Evolutionary conservation across 2,329 filamentous ascomycete species (phyloP).

Genomic region (Aspergillus flavus): DNA sequence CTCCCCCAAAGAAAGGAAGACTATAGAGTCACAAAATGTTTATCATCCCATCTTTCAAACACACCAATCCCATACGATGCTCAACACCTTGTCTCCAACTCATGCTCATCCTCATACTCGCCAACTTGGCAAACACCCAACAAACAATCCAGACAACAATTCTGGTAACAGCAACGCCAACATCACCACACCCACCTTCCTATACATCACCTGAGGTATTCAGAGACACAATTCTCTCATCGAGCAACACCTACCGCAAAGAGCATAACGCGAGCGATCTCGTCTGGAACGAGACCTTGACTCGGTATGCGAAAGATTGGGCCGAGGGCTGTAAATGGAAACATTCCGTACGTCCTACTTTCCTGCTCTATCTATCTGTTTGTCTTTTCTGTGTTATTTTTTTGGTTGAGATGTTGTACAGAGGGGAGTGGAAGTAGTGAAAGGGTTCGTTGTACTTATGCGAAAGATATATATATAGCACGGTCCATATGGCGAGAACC

Average conservation of each 20-base stretch:
- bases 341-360: conserved; percentile 37
- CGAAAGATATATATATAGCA: conserved; percentile 37
- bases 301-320: conserved; percentile 57
- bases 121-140: conserved; percentile 12
- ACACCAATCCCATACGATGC: background rate
- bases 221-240: conserved; percentile 60
- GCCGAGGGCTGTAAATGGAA: conserved; percentile 46
- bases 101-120: conserved; percentile 7
- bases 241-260: conserved; percentile 66
- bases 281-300: conserved; percentile 67
- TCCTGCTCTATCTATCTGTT: background rate
- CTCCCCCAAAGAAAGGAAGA: background rate
- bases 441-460: background rate
- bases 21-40: background rate
- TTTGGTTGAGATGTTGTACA: background rate
- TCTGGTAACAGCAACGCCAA: conserved; percentile 29
- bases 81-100: background rate
- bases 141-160: conserved; percentile 22
- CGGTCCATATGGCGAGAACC: conserved; percentile 73
- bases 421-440: background rate
- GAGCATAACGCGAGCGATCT: conserved; percentile 64
- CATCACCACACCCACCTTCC: conserved; percentile 34
- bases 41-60: background rate
- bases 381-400: background rate
- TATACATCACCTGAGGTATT: conserved; percentile 50